Conservation (phyloP, 371 early-diverging fungal genomes). For the Rhizopus arrhizus region DNA sequence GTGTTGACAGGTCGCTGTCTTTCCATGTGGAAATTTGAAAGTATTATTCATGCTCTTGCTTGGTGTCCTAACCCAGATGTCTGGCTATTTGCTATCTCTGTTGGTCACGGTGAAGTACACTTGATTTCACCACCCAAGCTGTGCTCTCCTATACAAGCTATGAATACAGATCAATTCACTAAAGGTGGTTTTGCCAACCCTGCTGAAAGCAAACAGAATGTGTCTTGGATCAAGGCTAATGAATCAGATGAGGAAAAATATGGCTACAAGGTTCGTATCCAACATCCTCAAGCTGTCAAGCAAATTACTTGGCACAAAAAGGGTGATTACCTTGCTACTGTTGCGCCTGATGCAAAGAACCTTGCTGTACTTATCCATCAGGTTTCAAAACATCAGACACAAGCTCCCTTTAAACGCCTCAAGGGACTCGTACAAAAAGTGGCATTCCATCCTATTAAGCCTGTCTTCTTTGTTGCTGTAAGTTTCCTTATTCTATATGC, state of each 20-base stretch:
- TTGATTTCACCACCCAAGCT: constrained; percentile 59
- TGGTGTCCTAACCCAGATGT: constrained; percentile 90
- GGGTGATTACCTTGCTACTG: constrained; percentile 94
- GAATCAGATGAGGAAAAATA: constrained; percentile 53
- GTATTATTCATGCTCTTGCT: constrained; percentile 69
- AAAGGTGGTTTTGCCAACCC: constrained; percentile 51
- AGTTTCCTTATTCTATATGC: constrained; percentile 22
- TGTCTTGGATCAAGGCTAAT: constrained; percentile 66
- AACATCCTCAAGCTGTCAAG: constrained; percentile 67
- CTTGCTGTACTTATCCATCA: constrained; percentile 90
- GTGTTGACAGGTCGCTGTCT: constrained; percentile 86
- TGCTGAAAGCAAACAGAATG: constrained; percentile 35
- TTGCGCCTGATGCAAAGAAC: constrained; percentile 70
- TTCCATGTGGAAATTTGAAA: constrained; percentile 71
- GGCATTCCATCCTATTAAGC: constrained; percentile 92
- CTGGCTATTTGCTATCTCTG: constrained; percentile 78
- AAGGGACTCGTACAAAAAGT: constrained; percentile 88
- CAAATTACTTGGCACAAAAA: constrained; percentile 93
- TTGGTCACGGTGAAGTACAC: constrained; percentile 56
- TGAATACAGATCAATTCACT: constrained; percentile 54
- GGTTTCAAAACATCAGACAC: constrained; percentile 82
- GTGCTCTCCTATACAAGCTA: constrained; percentile 51
- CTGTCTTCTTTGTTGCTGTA: constrained; percentile 90
- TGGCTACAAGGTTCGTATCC: constrained; percentile 58
- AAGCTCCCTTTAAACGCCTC: constrained; percentile 87